These are phyloP conservation scores for Penicillium crystallinum DNA, from an alignment of 495 filamentous ascomycete species.

Conservation along the genomic window DNA sequence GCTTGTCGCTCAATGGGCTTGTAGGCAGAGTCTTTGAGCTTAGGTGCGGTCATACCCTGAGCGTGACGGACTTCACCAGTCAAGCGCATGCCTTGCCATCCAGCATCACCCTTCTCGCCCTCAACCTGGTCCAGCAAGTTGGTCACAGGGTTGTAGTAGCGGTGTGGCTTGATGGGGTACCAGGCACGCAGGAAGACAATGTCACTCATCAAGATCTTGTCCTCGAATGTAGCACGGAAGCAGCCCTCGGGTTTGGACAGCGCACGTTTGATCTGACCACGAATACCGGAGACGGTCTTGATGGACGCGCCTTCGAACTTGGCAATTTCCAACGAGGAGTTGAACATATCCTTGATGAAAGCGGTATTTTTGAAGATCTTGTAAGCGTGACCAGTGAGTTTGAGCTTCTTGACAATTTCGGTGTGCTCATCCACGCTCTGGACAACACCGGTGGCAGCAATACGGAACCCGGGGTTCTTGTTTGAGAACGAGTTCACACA, in stretches of 20 bases:
- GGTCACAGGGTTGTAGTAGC: conserved; percentile 95
- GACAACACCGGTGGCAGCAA: conserved; percentile 90
- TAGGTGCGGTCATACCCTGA: conserved; percentile 68
- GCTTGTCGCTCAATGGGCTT: conserved; percentile 70
- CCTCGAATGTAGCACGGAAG: conserved; percentile 95
- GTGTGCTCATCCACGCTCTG: conserved; percentile 86
- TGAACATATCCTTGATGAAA: conserved; percentile 99
- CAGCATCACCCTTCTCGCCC: conserved; percentile 31
- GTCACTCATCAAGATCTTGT: conserved; percentile 94
- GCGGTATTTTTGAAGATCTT: conserved; percentile 99
- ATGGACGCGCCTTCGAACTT: conserved; percentile 97
- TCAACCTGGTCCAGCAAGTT: conserved; percentile 64
- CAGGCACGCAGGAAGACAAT: conserved; percentile 94
- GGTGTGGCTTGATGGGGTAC: conserved; percentile 90
- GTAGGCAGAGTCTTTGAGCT: conserved; percentile 76
- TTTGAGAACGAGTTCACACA: conserved; percentile 89
- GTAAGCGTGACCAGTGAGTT: conserved; percentile 83
- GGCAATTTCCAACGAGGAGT: conserved; percentile 81
- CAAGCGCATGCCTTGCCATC: conserved; percentile 84
- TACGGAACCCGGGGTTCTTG: conserved; percentile 83
- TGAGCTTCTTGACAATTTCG: conserved; percentile 98
- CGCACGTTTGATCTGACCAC: conserved; percentile 94
- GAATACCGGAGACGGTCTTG: conserved; percentile 89
- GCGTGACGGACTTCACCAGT: conserved; percentile 89
- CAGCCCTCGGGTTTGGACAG: conserved; percentile 87